Conservation (phyloP, 2,329 filamentous ascomycete genomes). For the Sphaerulina vaccinii region DNA sequence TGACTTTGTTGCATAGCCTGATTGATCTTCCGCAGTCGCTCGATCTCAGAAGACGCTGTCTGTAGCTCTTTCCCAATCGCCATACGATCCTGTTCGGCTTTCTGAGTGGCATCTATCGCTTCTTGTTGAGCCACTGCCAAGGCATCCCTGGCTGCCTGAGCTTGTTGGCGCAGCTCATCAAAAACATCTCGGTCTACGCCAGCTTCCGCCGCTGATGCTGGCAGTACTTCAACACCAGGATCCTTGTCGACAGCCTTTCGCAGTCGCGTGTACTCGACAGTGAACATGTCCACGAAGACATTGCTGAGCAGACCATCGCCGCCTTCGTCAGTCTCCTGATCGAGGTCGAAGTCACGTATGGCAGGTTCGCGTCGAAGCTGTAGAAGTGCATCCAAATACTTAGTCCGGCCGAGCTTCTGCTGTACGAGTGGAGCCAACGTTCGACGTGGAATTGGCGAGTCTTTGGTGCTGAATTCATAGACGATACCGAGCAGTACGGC, state of each 20-base stretch:
- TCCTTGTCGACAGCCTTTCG: conserved; percentile 85
- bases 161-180: conserved; percentile 74
- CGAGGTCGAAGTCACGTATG: conserved; percentile 85
- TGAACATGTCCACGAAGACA: conserved; percentile 88
- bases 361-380: conserved; percentile 74
- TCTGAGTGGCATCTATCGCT: conserved; percentile 54
- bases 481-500: conserved; percentile 81
- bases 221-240: conserved; percentile 80
- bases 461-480: conserved; percentile 97
- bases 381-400: conserved; percentile 78
- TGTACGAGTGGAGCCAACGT: conserved; percentile 77
- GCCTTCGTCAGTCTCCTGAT: conserved; percentile 26
- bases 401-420: conserved; percentile 76
- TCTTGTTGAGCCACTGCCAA: conserved; percentile 59
- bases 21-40: conserved; percentile 63
- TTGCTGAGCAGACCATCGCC: conserved; percentile 57
- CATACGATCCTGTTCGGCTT: conserved; percentile 50
- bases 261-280: conserved; percentile 89
- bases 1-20: conserved; percentile 70
- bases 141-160: conserved; percentile 68
- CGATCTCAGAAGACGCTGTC: conserved; percentile 45
- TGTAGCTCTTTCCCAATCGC: conserved; percentile 49
- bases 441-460: conserved; percentile 81
- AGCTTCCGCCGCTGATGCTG: conserved; percentile 78
- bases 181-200: conserved; percentile 93